Percentiles rank a stretch among this genome's conserved stretches.
phyloP scores from a whole-genome alignment of 208 protist genomes.

The Wallacemonas sp. region DNA sequence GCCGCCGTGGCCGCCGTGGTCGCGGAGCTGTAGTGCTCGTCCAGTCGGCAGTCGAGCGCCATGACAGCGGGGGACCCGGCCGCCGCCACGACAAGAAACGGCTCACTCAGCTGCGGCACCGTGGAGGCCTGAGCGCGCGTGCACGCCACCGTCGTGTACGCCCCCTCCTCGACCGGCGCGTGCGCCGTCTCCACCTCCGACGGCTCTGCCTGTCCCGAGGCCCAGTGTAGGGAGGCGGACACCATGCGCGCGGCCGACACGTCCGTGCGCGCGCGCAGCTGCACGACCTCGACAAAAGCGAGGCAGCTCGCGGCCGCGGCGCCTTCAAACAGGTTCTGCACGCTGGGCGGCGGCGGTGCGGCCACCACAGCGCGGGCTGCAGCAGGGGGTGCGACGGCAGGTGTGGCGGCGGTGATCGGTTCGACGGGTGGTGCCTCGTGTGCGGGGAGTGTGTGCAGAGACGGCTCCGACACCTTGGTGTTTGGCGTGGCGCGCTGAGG shows the following conservation, averaged over 20 bases:
- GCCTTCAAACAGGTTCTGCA: slow-evolving; percentile 50
- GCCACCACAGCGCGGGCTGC: neutral
- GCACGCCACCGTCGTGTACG: slow-evolving; percentile 26
- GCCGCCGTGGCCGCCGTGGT: neutral
- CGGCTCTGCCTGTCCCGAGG: neutral
- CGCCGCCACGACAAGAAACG: slow-evolving; percentile 17
- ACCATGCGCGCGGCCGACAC: slow-evolving; percentile 27
- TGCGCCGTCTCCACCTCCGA: neutral
- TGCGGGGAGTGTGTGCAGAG: neutral
- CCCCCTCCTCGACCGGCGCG: slow-evolving; percentile 2
- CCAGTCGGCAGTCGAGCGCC: neutral
- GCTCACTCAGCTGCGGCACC: slow-evolving; percentile 39
- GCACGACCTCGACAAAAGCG: slow-evolving; percentile 30
- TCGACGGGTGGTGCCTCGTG: neutral
- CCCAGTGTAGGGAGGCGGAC: slow-evolving; percentile 12
- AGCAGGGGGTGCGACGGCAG: neutral
- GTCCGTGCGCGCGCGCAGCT: slow-evolving; percentile 20
- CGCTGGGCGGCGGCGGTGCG: slow-evolving; percentile 2
- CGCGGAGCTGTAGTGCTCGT: neutral
- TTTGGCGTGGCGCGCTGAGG: neutral
- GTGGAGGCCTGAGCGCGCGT: slow-evolving; percentile 28
- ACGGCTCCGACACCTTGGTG: neutral
- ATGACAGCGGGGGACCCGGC: neutral
- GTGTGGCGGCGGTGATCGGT: neutral
- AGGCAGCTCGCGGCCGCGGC: slow-evolving; percentile 23